Base-by-base conservation (phyloP, 768 basidiomycete species). In the Russula vinacea region DNA sequence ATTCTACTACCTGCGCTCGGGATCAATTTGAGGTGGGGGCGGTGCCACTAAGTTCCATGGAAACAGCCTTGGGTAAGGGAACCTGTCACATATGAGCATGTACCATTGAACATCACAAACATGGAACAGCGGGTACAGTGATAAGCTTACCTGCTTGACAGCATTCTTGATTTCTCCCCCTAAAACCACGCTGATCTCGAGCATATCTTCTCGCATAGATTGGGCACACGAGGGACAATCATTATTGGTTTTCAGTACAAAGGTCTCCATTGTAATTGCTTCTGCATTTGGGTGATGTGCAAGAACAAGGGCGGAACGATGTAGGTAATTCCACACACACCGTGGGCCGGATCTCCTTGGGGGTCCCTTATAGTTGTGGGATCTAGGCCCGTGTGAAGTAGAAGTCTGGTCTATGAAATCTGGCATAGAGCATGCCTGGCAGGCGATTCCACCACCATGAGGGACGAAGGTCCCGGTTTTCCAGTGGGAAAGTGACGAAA, bases 271-370 rank as follows among this genome's bases (percentile, higher is more conserved):
- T 17, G 60, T 39, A 24, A 61, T 22, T 3, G 9, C 51, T 17
- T 53, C 42, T 26, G 42, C 42, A 44, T 4, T 54, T 10, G 60
- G 60, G 16, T 61, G 60, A 26, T 19, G n/a, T n/a, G 22, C 51
- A 24, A 61, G 60, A 32, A 54, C 19, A 42, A 35, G n/a, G 29
- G 32, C 9, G 0, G 52, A 53, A 24, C 52, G 60, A 53, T 44
- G 5, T 4, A 61, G 24, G 40, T 61, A 61, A n/a, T n/a, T 45
- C 60, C 60, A 61, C n/a, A 54, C 2, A 26, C 42, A 54, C 42
- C 29, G 5, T 33, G 52, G 52, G n/a, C 32, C 58, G 14, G 32
- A 56, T n/a, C n/a, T n/a, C n/a, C n/a, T n/a, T n/a, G n/a, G n/a
- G n/a, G n/a, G n/a, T n/a, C n/a, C n/a, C n/a, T 26, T 17, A 39